phyloP scores from a whole-genome alignment of 768 basidiomycete species.

The Candolleomyces aberdarensis region DNA sequence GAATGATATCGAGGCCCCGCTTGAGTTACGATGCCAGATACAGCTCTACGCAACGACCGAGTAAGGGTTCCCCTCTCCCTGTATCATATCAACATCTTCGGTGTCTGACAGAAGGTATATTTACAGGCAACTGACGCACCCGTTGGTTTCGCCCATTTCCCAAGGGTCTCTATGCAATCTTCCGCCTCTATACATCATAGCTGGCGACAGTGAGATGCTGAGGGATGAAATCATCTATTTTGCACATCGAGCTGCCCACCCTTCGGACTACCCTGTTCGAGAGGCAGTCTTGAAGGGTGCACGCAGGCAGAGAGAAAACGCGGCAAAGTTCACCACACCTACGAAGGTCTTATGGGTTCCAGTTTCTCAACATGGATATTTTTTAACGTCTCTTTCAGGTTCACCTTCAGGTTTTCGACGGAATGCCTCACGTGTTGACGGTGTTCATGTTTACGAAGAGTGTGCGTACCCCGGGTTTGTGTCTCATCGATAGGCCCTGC shows the following conservation, averaged over 20 bases:
- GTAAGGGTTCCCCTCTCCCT: constrained; percentile 31
- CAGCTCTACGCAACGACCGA: constrained; percentile 77
- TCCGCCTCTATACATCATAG: constrained; percentile 70
- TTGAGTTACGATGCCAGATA: constrained; percentile 61
- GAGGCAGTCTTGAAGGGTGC: constrained; percentile 46
- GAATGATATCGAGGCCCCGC: constrained; percentile 36
- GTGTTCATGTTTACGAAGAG: constrained; percentile 65
- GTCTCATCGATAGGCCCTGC: too few relatives aligned
- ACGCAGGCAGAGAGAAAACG: constrained; percentile 49
- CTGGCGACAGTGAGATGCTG: constrained; percentile 71
- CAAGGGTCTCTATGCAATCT: constrained; percentile 74
- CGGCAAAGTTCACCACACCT: constrained; percentile 45
- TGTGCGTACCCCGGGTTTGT: constrained; percentile 29
- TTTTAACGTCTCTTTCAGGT: too few relatives aligned
- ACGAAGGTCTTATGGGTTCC: constrained; percentile 43
- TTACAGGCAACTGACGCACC: constrained; percentile 56
- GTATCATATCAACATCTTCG: background rate
- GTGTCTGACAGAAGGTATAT: background rate
- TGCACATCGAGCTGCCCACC: constrained; percentile 79
- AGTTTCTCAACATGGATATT: too few relatives aligned
- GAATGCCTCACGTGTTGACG: constrained; percentile 73
- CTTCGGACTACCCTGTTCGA: constrained; percentile 58
- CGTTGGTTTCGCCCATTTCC: constrained; percentile 69
- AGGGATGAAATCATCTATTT: constrained; percentile 76
- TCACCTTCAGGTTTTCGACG: constrained; percentile 75